Percentiles rank a stretch among this genome's conserved stretches.
Conservation (phyloP, 1,284 basidiomycete species). For the Cryptococcus hybrid region DNA sequence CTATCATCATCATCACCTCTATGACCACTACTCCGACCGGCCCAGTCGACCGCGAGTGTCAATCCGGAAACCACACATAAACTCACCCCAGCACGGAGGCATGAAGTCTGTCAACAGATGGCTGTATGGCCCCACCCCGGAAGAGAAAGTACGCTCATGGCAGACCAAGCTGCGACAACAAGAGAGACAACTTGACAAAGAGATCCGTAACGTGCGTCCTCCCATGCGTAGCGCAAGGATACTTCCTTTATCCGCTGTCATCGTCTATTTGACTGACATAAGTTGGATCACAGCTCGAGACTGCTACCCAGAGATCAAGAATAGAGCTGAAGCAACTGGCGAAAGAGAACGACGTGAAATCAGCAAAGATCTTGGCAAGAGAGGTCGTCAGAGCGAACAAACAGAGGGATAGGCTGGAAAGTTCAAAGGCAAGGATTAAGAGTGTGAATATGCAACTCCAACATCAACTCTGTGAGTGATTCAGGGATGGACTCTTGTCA, state of each 20-base stretch:
- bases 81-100: background rate
- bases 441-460: constrained; percentile 88
- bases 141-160: constrained; percentile 87
- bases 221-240: constrained; percentile 11
- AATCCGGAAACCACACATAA: background rate
- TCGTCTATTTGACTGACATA: background rate
- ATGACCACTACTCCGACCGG: no score
- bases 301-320: constrained; percentile 76
- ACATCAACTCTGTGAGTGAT: constrained; percentile 80
- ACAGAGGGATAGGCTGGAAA: constrained; percentile 88
- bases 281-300: constrained; percentile 65
- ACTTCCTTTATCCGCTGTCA: constrained; percentile 12
- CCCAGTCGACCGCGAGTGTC: no score
- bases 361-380: constrained; percentile 82
- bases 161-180: constrained; percentile 78
- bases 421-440: constrained; percentile 88
- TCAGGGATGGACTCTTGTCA: background rate
- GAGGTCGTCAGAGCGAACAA: constrained; percentile 95
- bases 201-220: constrained; percentile 80
- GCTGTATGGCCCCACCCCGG: constrained; percentile 89
- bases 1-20: background rate
- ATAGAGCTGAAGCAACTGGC: constrained; percentile 85
- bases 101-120: constrained; percentile 57
- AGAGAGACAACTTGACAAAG: constrained; percentile 77
- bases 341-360: constrained; percentile 86